phyloP scores from a whole-genome alignment of 2,329 filamentous ascomycete genomes.

The Aspergillus aculeatus region DNA sequence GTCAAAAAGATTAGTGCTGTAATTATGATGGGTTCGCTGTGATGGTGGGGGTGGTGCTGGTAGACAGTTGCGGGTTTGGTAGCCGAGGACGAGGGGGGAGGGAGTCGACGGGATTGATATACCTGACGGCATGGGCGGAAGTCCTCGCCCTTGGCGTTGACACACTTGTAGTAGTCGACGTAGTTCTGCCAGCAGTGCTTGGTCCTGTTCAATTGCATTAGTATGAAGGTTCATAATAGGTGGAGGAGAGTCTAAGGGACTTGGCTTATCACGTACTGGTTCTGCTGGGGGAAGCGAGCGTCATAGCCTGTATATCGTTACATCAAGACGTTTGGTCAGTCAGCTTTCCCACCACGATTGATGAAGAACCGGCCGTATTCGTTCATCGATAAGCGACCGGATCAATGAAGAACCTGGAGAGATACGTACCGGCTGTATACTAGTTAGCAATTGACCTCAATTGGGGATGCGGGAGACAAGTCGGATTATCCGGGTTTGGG shows the following conservation, averaged over 20 bases:
- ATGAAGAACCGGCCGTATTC: constrained; percentile 6
- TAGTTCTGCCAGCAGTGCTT: constrained; percentile 99
- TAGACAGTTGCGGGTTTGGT: not conserved
- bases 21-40: not conserved
- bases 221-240: not conserved
- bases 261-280: constrained; percentile 50
- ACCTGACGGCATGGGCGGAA: constrained; percentile 97
- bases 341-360: constrained; percentile 21
- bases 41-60: not conserved
- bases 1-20: not conserved
- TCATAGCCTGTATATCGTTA: constrained; percentile 72
- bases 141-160: constrained; percentile 96
- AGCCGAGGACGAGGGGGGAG: not conserved
- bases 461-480: constrained; percentile 24
- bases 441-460: constrained; percentile 43
- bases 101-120: constrained; percentile 27
- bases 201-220: constrained; percentile 50
- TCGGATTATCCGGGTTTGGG: constrained; percentile 13
- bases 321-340: constrained; percentile 30
- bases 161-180: constrained; percentile 99
- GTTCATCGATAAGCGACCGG: constrained; percentile 10
- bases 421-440: constrained; percentile 49
- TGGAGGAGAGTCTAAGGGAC: not conserved
- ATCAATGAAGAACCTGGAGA: constrained; percentile 13
- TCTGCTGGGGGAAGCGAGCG: constrained; percentile 97